These are phyloP conservation scores for Russula virescens DNA, from an alignment of 768 basidiomycete genomes.

Conservation along the genomic window DNA sequence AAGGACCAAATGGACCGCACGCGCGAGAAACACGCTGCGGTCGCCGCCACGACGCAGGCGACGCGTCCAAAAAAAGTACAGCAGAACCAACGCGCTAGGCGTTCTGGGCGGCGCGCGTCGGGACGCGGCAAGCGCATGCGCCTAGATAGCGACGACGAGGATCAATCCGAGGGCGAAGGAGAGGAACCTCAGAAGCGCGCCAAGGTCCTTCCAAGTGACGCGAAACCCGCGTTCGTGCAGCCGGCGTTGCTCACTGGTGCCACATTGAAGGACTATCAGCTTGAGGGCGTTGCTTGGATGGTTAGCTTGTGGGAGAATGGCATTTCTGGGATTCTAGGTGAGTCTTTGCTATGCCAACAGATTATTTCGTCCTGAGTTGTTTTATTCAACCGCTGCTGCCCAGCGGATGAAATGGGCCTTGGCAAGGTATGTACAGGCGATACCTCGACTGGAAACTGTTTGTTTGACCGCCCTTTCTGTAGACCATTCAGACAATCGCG, in stretches of 20 bases:
- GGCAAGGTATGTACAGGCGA: constrained; percentile 54
- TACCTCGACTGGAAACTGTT: neutral
- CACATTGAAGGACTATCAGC: constrained; percentile 82
- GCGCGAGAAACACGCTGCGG: constrained; percentile 15
- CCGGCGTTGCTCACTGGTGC: constrained; percentile 80
- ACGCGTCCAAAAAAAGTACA: constrained; percentile 23
- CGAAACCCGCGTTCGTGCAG: constrained; percentile 47
- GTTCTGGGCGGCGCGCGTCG: neutral
- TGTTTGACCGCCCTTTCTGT: constrained; percentile 9
- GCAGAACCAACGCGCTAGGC: neutral
- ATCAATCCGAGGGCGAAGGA: constrained; percentile 15
- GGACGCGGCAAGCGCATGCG: constrained; percentile 20
- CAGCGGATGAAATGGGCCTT: constrained; percentile 93
- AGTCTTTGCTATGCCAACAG: constrained; percentile 14
- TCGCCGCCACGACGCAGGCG: constrained; percentile 17
- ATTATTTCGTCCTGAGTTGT: neutral
- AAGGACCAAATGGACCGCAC: constrained; percentile 62
- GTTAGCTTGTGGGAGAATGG: constrained; percentile 80
- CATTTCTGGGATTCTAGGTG: constrained; percentile 73
- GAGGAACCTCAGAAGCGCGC: constrained; percentile 26
- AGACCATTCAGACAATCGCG: constrained; percentile 94
- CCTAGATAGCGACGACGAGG: constrained; percentile 20
- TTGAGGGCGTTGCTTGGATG: constrained; percentile 96
- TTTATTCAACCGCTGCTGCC: constrained; percentile 14
- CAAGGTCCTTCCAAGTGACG: constrained; percentile 14